Evolutionary conservation across 2,329 filamentous ascomycete genomes (phyloP), one percentile per base, ranked within the genome.

Genomic region (Reticulascus tulasneorum): DNA sequence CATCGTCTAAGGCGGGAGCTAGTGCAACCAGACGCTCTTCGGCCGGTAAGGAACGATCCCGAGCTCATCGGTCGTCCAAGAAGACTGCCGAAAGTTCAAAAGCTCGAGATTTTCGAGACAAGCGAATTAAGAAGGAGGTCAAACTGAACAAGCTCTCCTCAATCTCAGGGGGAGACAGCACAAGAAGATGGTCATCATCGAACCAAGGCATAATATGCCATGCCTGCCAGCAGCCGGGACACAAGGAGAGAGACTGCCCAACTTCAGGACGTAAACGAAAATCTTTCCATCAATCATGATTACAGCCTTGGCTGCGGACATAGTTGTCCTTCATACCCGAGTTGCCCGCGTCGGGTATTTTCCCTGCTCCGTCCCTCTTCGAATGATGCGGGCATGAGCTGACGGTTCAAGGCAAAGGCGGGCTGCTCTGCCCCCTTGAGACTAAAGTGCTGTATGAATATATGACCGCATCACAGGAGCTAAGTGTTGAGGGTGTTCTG

Each of bases 81-180:
- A 37, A 35, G 16, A 30, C 37, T 31, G 62, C 62, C 18, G 70
- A 73, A 40, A 64, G 65, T 33, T 61, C 61, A 17, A 71, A 69
- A 45, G 59, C 64, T 10, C 61, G 63, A 45, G 66, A 77, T 46
- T 57, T 81, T 13, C 73, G 76, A 7, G 74, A 77, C 26, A 71
- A 74, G 52, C 66, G 79, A 28, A 73, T 76, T 49, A 79, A 79
- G 56, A 83, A 82, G 55, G 77, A 83, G 37, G 69, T 86, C 33
- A 81, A 82, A 42, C 60, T 87, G 37, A 82, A 82, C 51, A 69
- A 69, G 17, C 54, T 81, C 37, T 72, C 68, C 5, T 82, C 78
- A 2, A 77, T 86, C 29, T 85, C 81, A 42, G 52, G 26, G 46
- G 19, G 17, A 7, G 33, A 33, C 16, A 23, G 40, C 25, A 30